These are phyloP conservation scores for Claviceps purpurea DNA, from an alignment of 2,329 filamentous ascomycete species.

Conservation along the genomic window DNA sequence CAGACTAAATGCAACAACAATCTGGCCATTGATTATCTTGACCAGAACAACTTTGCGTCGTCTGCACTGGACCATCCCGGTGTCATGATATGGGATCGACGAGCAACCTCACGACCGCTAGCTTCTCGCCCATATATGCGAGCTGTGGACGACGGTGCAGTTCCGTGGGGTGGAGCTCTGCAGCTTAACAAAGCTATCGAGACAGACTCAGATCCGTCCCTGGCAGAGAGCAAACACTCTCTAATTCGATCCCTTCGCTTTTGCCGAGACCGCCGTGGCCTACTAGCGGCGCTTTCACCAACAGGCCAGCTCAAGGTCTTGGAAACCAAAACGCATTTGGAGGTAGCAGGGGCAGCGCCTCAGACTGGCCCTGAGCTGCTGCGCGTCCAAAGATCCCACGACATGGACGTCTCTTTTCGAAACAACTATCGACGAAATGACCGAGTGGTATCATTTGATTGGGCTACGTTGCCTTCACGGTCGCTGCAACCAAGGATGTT, in stretches of 20 bases:
- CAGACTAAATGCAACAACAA: conserved; percentile 57
- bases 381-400: conserved; percentile 44
- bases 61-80: conserved; percentile 62
- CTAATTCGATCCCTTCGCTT: conserved; percentile 50
- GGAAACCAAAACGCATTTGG: conserved; percentile 42
- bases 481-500: conserved; percentile 43
- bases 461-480: conserved; percentile 45
- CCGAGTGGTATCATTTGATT: conserved; percentile 54
- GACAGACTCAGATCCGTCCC: conserved; percentile 35
- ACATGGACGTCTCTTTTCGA: conserved; percentile 46
- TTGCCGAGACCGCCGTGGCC: conserved; percentile 46
- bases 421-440: conserved; percentile 40
- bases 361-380: conserved; percentile 44
- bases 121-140: conserved; percentile 42
- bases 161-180: conserved; percentile 50
- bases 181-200: conserved; percentile 44
- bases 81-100: conserved; percentile 66
- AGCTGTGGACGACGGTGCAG: conserved; percentile 44
- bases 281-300: conserved; percentile 47
- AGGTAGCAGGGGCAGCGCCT: conserved; percentile 21
- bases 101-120: conserved; percentile 39
- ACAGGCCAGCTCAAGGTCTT: conserved; percentile 50
- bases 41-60: conserved; percentile 75
- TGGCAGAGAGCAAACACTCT: conserved; percentile 42
- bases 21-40: conserved; percentile 63